Conservation (phyloP, 768 basidiomycete genomes). For the Collybia sordida region DNA sequence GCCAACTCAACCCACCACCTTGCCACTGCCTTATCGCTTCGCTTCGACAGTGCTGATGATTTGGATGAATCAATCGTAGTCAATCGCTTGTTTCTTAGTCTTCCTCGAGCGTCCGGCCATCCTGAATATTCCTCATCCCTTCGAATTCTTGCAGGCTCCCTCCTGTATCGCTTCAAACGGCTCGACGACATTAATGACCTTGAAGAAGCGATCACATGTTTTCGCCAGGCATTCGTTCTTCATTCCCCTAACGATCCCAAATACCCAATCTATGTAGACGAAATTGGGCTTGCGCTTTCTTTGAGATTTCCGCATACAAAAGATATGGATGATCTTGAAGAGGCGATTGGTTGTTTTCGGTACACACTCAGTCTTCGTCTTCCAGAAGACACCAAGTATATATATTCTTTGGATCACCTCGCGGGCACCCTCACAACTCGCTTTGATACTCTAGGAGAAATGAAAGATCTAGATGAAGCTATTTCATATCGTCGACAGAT, state of each 20-base stretch:
- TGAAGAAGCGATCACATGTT: neutral
- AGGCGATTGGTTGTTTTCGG: too few species aligned
- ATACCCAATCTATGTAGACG: too few species aligned
- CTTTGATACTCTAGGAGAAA: neutral
- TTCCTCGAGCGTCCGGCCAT: too few species aligned
- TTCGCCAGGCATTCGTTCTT: slow-evolving; percentile 5
- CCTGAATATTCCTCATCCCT: too few species aligned
- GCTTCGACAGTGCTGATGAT: slow-evolving; percentile 4
- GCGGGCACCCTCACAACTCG: slow-evolving; percentile 22
- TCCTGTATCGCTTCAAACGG: slow-evolving; percentile 10
- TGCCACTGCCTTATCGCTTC: neutral
- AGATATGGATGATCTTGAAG: too few species aligned
- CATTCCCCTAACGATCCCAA: too few species aligned
- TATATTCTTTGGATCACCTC: neutral
- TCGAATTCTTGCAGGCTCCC: slow-evolving; percentile 8
- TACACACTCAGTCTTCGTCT: too few species aligned
- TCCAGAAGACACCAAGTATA: too few species aligned
- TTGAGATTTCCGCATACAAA: too few species aligned
- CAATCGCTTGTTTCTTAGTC: neutral
- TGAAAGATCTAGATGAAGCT: slow-evolving; percentile 3
- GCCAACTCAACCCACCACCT: neutral
- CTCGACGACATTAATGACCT: neutral
- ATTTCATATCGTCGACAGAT: slow-evolving; percentile 1
- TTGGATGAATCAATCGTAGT: slow-evolving; percentile 15
- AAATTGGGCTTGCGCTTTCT: too few species aligned